phyloP scores from a whole-genome alignment of 2,329 filamentous ascomycete species.

The Colletotrichum graminicola region DNA sequence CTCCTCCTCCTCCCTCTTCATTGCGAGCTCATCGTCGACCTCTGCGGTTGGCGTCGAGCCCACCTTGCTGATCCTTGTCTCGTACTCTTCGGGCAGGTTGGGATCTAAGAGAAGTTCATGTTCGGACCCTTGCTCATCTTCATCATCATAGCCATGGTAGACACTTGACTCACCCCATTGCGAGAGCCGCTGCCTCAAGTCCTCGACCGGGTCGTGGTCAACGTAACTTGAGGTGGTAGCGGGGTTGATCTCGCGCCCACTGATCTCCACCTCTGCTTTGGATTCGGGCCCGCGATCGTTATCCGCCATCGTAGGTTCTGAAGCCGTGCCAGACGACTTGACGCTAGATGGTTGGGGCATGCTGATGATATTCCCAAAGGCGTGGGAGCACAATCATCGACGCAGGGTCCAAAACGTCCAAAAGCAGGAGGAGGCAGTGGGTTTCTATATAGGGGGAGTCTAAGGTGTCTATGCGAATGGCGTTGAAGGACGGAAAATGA shows the following conservation, averaged over 20 bases:
- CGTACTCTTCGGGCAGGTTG: slow-evolving; percentile 60
- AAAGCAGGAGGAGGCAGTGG: slow-evolving; percentile 37
- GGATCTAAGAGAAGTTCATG: slow-evolving; percentile 69
- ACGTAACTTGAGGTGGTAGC: slow-evolving; percentile 41
- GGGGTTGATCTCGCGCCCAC: slow-evolving; percentile 47
- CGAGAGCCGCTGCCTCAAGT: slow-evolving; percentile 54
- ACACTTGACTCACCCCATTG: slow-evolving; percentile 57
- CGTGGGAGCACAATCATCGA: slow-evolving; percentile 37
- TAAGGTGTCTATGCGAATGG: slow-evolving; percentile 35
- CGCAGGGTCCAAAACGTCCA: slow-evolving; percentile 10
- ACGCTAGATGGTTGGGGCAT: slow-evolving; percentile 51
- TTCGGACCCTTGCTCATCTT: slow-evolving; percentile 63
- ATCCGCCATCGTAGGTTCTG: slow-evolving; percentile 44
- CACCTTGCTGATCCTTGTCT: slow-evolving; percentile 48
- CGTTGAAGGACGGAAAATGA: slow-evolving; percentile 16
- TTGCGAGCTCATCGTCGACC: slow-evolving; percentile 49
- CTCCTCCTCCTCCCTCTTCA: slow-evolving; percentile 60
- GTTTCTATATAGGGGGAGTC: slow-evolving; percentile 43
- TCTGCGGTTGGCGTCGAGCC: slow-evolving; percentile 41
- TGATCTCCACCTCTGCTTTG: slow-evolving; percentile 48
- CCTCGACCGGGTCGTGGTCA: slow-evolving; percentile 46
- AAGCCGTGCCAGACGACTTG: slow-evolving; percentile 51
- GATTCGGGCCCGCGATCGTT: slow-evolving; percentile 46
- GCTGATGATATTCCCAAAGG: slow-evolving; percentile 42
- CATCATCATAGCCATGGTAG: slow-evolving; percentile 54